Conservation (phyloP, 2,329 filamentous ascomycete genomes). For the Hypoxylon rubiginosum region DNA sequence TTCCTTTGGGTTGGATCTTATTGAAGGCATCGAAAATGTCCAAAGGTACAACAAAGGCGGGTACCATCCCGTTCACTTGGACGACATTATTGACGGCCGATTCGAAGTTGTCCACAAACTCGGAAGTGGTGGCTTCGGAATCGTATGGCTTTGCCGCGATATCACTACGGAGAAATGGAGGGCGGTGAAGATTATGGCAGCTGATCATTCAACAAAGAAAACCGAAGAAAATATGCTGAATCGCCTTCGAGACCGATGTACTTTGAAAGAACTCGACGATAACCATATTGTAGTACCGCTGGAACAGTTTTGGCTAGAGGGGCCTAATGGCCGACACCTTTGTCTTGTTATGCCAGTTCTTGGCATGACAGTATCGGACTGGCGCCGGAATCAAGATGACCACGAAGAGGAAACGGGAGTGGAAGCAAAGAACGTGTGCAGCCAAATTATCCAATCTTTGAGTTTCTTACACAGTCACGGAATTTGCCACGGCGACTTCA, state of each 20-base stretch:
- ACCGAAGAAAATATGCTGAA: slow-evolving; percentile 17
- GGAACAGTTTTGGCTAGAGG: slow-evolving; percentile 35
- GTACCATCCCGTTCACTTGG: slow-evolving; percentile 34
- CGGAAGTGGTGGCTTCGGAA: slow-evolving; percentile 30
- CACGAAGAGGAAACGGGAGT: not conserved
- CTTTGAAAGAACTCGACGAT: not conserved
- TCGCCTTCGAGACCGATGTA: slow-evolving; percentile 4
- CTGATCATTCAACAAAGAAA: slow-evolving; percentile 8
- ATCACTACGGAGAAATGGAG: slow-evolving; percentile 22
- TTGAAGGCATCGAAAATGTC: slow-evolving; percentile 17
- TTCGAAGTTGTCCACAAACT: slow-evolving; percentile 42
- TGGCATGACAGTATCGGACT: slow-evolving; percentile 15
- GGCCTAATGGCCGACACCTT: slow-evolving; percentile 39
- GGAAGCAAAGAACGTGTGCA: slow-evolving; percentile 15
- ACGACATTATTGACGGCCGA: slow-evolving; percentile 26
- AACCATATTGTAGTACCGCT: slow-evolving; percentile 30
- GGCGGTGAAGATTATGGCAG: slow-evolving; percentile 38
- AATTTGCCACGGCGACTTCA: slow-evolving; percentile 36
- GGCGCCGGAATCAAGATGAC: slow-evolving; percentile 1
- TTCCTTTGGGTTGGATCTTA: not conserved
- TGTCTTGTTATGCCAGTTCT: slow-evolving; percentile 36
- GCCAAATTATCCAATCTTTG: slow-evolving; percentile 17
- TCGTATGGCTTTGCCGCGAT: slow-evolving; percentile 41
- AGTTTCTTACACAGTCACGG: slow-evolving; percentile 25
- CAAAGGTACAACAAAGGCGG: slow-evolving; percentile 35